Evolutionary conservation across 2,329 filamentous ascomycete genomes (phyloP).

Genomic region (Bipolaris zeicola): DNA sequence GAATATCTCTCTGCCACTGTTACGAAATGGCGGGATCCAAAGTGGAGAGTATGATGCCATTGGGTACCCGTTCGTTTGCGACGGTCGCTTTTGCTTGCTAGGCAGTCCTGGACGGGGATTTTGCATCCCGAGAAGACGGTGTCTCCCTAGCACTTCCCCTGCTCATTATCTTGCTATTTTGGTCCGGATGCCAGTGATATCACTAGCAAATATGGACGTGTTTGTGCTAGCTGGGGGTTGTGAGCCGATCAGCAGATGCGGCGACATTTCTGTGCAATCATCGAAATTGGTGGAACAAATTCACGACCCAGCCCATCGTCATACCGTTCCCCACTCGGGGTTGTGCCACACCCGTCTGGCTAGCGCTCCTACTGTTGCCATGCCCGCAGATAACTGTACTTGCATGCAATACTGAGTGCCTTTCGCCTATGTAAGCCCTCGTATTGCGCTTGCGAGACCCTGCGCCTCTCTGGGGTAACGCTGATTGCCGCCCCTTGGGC

Average conservation of each 20-base stretch:
- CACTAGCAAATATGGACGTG: neutral
- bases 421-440: neutral
- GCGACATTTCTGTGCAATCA: neutral
- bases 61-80: neutral
- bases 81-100: neutral
- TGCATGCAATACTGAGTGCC: neutral
- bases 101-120: neutral
- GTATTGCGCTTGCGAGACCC: neutral
- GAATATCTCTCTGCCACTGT: neutral
- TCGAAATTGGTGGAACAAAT: neutral
- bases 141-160: neutral
- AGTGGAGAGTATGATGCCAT: neutral
- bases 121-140: neutral
- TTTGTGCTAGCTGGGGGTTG: neutral
- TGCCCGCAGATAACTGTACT: slow-evolving; percentile 4
- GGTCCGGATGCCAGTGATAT: neutral
- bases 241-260: neutral
- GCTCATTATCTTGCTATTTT: neutral
- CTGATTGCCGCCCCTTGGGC: neutral
- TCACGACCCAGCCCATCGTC: neutral
- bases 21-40: neutral
- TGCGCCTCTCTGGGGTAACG: neutral
- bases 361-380: slow-evolving; percentile 7
- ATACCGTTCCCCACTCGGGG: slow-evolving; percentile 6
- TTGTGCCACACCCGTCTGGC: slow-evolving; percentile 6